These are phyloP conservation scores for Thecamonas trahens DNA, from an alignment of 78 protist species.

Conservation along the genomic window DNA sequence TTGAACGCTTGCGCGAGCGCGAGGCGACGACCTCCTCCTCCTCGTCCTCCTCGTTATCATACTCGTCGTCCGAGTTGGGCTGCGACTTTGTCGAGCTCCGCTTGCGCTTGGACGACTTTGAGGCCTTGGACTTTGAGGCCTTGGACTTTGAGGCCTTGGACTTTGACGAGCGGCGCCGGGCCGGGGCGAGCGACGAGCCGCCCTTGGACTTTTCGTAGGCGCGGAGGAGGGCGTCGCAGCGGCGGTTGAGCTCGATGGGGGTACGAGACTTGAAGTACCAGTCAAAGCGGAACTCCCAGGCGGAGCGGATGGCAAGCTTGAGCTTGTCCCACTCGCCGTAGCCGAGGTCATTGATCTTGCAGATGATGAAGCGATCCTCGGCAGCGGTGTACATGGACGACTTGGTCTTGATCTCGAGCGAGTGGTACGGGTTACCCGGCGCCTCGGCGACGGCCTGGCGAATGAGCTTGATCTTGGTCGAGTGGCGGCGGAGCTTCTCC, in stretches of 20 bases:
- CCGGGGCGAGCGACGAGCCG: no score
- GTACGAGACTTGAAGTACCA: slow-evolving; percentile 74
- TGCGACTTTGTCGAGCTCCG: no score
- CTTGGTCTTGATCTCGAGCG: slow-evolving; percentile 41
- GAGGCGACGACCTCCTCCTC: no score
- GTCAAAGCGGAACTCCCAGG: slow-evolving; percentile 73
- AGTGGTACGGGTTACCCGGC: slow-evolving; percentile 13
- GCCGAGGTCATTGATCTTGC: slow-evolving; percentile 53
- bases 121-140: no score
- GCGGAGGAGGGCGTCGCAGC: slow-evolving; percentile 41
- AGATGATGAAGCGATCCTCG: slow-evolving; percentile 63
- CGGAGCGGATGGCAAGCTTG: slow-evolving; percentile 41
- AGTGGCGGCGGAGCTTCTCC: slow-evolving; percentile 19
- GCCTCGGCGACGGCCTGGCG: no score
- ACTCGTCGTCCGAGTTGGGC: no score
- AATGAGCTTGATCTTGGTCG: no score
- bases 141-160: no score
- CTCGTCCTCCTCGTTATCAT: no score
- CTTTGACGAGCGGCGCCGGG: no score
- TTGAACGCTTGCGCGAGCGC: no score
- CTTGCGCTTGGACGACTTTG: no score
- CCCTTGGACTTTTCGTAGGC: slow-evolving; percentile 29
- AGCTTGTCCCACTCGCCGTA: slow-evolving; percentile 62
- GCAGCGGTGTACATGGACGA: slow-evolving; percentile 51
- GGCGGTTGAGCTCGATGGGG: slow-evolving; percentile 29